Percentiles rank a stretch among this genome's conserved stretches.
Conservation (phyloP, 768 basidiomycete species). For the Rhizopogon vinicolor region DNA sequence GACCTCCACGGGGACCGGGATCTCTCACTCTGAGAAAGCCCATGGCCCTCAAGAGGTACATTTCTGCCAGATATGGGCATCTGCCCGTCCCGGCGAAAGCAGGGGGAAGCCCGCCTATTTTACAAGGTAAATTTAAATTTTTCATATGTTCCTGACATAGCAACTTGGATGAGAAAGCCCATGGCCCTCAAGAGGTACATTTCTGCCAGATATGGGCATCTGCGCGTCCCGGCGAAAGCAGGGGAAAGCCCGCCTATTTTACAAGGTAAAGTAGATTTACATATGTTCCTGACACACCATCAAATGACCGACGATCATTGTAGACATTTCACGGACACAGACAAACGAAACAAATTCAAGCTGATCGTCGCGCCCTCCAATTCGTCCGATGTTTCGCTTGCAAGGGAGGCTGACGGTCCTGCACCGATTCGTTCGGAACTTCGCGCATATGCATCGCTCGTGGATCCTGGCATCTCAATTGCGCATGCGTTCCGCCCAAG, state of each 20-base stretch:
- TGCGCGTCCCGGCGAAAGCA: constrained; percentile 32
- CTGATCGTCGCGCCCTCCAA: constrained; percentile 73
- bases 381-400: constrained; percentile 48
- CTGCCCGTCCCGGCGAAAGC: constrained; percentile 33
- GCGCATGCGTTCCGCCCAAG: constrained; percentile 40
- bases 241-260: constrained; percentile 66
- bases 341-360: constrained; percentile 72
- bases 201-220: constrained; percentile 71
- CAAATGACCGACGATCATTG: background rate
- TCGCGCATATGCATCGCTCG: constrained; percentile 69
- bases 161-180: constrained; percentile 53
- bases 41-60: constrained; percentile 45
- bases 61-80: constrained; percentile 71
- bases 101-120: constrained; percentile 65
- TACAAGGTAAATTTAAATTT: constrained; percentile 51
- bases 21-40: constrained; percentile 72
- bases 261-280: constrained; percentile 46
- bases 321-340: constrained; percentile 73
- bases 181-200: constrained; percentile 45
- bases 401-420: constrained; percentile 70
- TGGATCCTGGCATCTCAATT: constrained; percentile 53
- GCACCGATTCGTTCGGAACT: constrained; percentile 74
- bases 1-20: constrained; percentile 78
- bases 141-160: background rate
- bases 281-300: background rate